phyloP scores from a whole-genome alignment of 805 yeast species.

The Metschnikowia cubensis region DNA sequence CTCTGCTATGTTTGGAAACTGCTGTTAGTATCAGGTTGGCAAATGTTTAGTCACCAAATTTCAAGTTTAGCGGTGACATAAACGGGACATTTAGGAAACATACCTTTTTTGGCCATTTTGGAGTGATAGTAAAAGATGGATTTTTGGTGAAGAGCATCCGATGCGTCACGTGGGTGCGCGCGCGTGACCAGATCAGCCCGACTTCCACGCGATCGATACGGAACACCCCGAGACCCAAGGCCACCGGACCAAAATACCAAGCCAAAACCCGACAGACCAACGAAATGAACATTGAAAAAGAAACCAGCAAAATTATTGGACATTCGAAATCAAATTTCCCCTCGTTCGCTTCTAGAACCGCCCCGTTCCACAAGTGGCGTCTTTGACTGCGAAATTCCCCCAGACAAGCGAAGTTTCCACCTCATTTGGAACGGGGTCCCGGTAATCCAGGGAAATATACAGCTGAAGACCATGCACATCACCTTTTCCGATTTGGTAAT shows the following conservation, averaged over 20 bases:
- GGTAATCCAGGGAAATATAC: neutral
- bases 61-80: no score
- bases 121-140: slow-evolving; percentile 1
- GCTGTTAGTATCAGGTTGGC: slow-evolving; percentile 16
- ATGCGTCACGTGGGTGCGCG: slow-evolving; percentile 1
- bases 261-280: neutral
- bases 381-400: slow-evolving; percentile 28
- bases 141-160: slow-evolving; percentile 2
- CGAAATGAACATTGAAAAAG: neutral
- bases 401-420: neutral
- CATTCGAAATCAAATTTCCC: neutral
- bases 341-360: neutral
- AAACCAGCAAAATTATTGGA: neutral
- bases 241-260: no score
- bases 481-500: neutral
- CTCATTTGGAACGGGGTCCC: neutral
- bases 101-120: slow-evolving; percentile 40
- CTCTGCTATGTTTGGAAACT: slow-evolving; percentile 69
- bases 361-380: slow-evolving; percentile 20
- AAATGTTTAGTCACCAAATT: no score
- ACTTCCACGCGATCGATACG: neutral
- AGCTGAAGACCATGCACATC: neutral
- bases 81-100: slow-evolving; percentile 13
- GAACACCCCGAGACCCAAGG: neutral
- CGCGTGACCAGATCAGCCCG: neutral